These are phyloP conservation scores for Mycena chlorophos DNA, from an alignment of 768 basidiomycete genomes.

Conservation along the genomic window DNA sequence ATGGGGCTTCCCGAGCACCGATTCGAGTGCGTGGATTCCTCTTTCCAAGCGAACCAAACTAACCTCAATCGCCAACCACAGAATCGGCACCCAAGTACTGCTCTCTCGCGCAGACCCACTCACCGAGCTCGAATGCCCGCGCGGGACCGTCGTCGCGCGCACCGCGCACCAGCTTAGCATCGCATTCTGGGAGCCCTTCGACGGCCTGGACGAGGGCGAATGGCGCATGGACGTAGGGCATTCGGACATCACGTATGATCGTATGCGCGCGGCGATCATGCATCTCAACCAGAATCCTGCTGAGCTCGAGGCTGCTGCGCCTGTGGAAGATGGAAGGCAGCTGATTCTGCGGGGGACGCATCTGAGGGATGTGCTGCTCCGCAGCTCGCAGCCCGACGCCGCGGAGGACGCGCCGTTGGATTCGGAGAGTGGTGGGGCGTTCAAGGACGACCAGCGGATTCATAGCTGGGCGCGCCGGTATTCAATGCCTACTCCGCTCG, in stretches of 20 bases:
- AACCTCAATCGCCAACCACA: constrained; percentile 29
- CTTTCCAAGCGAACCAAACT: not conserved
- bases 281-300: constrained; percentile 56
- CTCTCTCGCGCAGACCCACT: constrained; percentile 66
- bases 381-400: constrained; percentile 45
- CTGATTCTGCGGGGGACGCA: constrained; percentile 67
- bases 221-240: constrained; percentile 76
- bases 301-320: constrained; percentile 36
- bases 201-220: constrained; percentile 41
- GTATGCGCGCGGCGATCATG: constrained; percentile 69
- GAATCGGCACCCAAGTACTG: constrained; percentile 70
- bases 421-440: constrained; percentile 48
- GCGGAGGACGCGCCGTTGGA: constrained; percentile 33
- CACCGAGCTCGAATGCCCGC: constrained; percentile 44
- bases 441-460: constrained; percentile 73
- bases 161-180: constrained; percentile 56
- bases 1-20: constrained; percentile 60
- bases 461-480: constrained; percentile 82
- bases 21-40: constrained; percentile 63
- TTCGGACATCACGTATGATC: constrained; percentile 62
- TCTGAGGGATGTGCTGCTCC: constrained; percentile 69
- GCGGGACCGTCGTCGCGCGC: constrained; percentile 55
- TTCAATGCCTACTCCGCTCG: constrained; percentile 54
- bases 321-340: constrained; percentile 40
- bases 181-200: constrained; percentile 51